Evolutionary conservation across 768 basidiomycete genomes (phyloP).

Genomic region (Suillus occidentalis): DNA sequence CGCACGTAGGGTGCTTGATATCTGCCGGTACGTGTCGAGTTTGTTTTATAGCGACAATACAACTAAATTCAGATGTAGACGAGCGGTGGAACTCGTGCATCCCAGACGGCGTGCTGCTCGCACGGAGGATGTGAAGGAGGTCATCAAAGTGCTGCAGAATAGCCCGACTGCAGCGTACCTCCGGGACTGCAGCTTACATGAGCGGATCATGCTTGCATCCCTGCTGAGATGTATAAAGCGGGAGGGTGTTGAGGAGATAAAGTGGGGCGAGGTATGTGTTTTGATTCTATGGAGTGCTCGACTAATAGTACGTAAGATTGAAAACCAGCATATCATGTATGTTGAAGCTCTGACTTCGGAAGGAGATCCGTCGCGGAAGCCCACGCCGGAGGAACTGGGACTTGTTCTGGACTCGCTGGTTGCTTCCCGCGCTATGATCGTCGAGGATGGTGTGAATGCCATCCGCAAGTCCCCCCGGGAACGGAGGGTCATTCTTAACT

Average conservation of each 20-base stretch:
- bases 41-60: background rate
- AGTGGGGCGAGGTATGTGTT: constrained; percentile 71
- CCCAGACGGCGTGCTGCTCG: constrained; percentile 51
- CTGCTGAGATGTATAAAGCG: constrained; percentile 79
- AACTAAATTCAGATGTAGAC: constrained; percentile 40
- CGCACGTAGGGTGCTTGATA: constrained; percentile 88
- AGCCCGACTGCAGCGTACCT: constrained; percentile 87
- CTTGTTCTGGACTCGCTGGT: constrained; percentile 75
- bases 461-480: constrained; percentile 62
- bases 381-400: constrained; percentile 60
- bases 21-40: constrained; percentile 66
- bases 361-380: constrained; percentile 57
- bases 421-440: constrained; percentile 73
- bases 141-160: constrained; percentile 85
- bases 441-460: constrained; percentile 61
- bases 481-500: constrained; percentile 72
- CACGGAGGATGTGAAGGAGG: constrained; percentile 71
- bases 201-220: constrained; percentile 84
- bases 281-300: constrained; percentile 5
- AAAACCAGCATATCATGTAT: constrained; percentile 74
- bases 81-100: constrained; percentile 80
- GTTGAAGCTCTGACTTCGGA: constrained; percentile 59
- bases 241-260: constrained; percentile 85
- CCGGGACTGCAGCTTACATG: constrained; percentile 81
- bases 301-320: constrained; percentile 45